Evolutionary conservation across 23 red algal species (phyloP).

Genomic region (Porphyridium purpureum): DNA sequence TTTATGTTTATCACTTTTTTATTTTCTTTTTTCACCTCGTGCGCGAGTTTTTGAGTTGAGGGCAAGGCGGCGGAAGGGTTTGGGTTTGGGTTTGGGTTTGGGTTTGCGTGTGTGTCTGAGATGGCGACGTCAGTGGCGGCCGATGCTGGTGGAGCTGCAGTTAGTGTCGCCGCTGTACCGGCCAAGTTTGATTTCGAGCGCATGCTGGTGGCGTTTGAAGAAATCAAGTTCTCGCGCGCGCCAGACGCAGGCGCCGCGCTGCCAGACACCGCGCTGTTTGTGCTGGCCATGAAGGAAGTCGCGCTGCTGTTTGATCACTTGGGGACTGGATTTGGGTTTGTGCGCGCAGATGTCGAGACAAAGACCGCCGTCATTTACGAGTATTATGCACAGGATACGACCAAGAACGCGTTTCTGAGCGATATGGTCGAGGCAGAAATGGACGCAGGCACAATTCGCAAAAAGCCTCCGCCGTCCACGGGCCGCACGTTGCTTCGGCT

Average conservation of each 20-base stretch:
- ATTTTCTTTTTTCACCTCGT: too few relatives aligned
- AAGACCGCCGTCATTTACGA: slow-evolving; percentile 30
- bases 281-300: slow-evolving; percentile 38
- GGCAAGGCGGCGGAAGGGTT: too few relatives aligned
- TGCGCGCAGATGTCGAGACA: slow-evolving; percentile 36
- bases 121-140: too few relatives aligned
- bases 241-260: not conserved
- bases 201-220: slow-evolving; percentile 43
- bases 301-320: slow-evolving; percentile 47
- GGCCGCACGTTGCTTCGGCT: slow-evolving; percentile 46
- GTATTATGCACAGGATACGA: slow-evolving; percentile 4
- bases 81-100: too few relatives aligned
- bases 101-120: too few relatives aligned
- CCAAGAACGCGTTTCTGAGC: slow-evolving; percentile 2
- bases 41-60: too few relatives aligned
- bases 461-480: slow-evolving; percentile 2
- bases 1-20: too few relatives aligned
- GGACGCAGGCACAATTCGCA: not conserved
- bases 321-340: slow-evolving; percentile 62
- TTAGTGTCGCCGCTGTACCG: too few relatives aligned
- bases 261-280: slow-evolving; percentile 32
- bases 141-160: too few relatives aligned
- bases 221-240: not conserved
- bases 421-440: slow-evolving; percentile 9
- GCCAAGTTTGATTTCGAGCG: slow-evolving; percentile 35